Conservation (phyloP, 2,329 filamentous ascomycete genomes). For the Alternaria angustiovoidea region DNA sequence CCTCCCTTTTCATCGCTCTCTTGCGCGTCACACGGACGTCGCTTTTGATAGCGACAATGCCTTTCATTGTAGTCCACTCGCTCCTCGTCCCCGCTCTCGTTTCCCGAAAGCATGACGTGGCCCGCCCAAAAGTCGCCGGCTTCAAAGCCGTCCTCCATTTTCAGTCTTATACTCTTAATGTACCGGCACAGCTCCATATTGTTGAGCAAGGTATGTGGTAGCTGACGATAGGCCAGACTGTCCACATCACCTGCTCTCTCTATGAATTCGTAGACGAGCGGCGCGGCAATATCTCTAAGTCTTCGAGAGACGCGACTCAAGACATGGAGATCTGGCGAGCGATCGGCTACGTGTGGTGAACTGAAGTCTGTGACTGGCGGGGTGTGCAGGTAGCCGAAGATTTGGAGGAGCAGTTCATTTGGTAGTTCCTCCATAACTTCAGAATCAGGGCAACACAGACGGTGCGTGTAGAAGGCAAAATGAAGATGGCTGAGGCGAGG, state of each 20-base stretch:
- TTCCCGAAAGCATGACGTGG: background rate
- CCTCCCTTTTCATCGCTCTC: background rate
- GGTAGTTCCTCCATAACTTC: background rate
- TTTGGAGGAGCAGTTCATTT: background rate
- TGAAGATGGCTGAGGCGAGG: background rate
- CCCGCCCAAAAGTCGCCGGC: background rate
- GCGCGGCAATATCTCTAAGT: background rate
- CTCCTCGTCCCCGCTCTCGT: background rate
- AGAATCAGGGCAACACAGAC: background rate
- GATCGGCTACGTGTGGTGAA: background rate
- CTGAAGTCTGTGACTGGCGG: background rate
- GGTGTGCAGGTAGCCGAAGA: background rate
- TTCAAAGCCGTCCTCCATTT: background rate
- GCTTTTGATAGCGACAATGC: background rate
- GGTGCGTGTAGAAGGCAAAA: background rate
- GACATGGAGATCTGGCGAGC: background rate
- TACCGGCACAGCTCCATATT: background rate
- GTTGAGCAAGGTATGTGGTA: background rate
- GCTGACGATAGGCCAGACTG: background rate
- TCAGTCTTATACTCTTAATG: background rate
- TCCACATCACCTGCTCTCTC: background rate
- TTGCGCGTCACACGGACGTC: background rate
- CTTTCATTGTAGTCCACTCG: background rate
- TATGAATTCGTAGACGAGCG: background rate
- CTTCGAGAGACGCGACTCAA: background rate